Conservation (phyloP, 441 rosid species). For the Gossypium schwendimanii region DNA sequence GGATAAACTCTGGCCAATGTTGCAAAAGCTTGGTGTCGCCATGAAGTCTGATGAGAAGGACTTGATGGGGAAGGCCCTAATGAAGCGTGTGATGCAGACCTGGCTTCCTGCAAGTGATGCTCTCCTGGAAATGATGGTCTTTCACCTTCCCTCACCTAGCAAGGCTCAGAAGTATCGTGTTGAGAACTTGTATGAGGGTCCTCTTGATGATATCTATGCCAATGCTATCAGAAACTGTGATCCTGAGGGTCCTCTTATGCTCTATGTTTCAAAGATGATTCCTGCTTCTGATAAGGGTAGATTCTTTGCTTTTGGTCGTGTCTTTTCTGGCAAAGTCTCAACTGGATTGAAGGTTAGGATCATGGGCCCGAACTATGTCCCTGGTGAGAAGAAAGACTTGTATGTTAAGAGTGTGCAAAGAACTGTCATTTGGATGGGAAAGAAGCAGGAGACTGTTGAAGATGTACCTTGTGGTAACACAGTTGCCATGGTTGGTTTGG, state of each 20-base stretch:
- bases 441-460: slow-evolving; percentile 21
- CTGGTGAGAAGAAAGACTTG: slow-evolving; percentile 22
- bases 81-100: slow-evolving; percentile 21
- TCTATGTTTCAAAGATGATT: slow-evolving; percentile 19
- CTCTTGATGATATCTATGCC: slow-evolving; percentile 18
- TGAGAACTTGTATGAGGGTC: slow-evolving; percentile 20
- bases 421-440: slow-evolving; percentile 22
- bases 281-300: slow-evolving; percentile 21
- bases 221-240: slow-evolving; percentile 20
- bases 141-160: slow-evolving; percentile 18
- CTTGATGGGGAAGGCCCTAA: slow-evolving; percentile 15
- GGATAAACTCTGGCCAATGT: slow-evolving; percentile 19
- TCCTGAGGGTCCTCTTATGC: slow-evolving; percentile 20
- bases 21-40: slow-evolving; percentile 12
- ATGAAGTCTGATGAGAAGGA: slow-evolving; percentile 19
- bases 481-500: slow-evolving; percentile 21
- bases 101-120: slow-evolving; percentile 21
- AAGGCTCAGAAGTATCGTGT: slow-evolving; percentile 19
- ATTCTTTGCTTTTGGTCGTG: slow-evolving; percentile 21
- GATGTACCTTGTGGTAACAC: slow-evolving; percentile 23
- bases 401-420: slow-evolving; percentile 18
- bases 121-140: slow-evolving; percentile 18
- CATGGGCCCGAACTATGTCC: slow-evolving; percentile 20
- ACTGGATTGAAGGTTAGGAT: slow-evolving; percentile 20
- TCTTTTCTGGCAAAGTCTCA: slow-evolving; percentile 14